Percentiles rank a stretch among this genome's conserved stretches.
These are phyloP conservation scores for Plasmodium knowlesi DNA, from an alignment of 169 alveolate genomes.

Conservation along the genomic window DNA sequence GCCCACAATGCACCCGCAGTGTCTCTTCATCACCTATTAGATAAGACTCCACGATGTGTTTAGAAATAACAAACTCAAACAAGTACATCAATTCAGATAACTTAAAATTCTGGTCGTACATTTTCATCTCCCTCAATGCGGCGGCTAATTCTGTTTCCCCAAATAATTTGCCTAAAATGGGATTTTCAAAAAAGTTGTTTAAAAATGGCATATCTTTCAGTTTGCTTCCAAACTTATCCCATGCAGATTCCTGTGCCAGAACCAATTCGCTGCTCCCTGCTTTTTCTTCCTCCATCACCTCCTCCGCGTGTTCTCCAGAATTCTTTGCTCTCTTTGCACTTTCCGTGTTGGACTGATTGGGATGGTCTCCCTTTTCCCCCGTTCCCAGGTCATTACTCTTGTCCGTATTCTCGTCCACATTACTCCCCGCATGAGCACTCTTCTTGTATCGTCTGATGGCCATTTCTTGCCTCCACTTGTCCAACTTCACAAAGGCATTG, in stretches of 20 bases:
- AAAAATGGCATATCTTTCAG: slow-evolving; percentile 92
- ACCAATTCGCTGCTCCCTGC: slow-evolving; percentile 76
- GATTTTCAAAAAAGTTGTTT: slow-evolving; percentile 89
- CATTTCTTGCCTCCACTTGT: slow-evolving; percentile 82
- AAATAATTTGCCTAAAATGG: slow-evolving; percentile 86
- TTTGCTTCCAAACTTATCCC: slow-evolving; percentile 90
- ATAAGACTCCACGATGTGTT: slow-evolving; percentile 89
- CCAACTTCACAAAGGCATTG: slow-evolving; percentile 41
- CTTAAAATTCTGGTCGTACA: slow-evolving; percentile 88
- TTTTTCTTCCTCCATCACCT: slow-evolving; percentile 7
- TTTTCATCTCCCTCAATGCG: slow-evolving; percentile 91
- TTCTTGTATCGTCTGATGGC: slow-evolving; percentile 78
- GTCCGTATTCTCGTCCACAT: too few species aligned
- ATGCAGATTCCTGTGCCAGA: slow-evolving; percentile 84
- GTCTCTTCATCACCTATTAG: slow-evolving; percentile 88
- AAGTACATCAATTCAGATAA: slow-evolving; percentile 86
- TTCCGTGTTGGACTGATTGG: neutral
- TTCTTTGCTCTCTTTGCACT: neutral
- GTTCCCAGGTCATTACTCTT: neutral
- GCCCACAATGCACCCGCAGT: slow-evolving; percentile 90
- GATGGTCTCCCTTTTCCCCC: neutral
- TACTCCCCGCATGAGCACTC: slow-evolving; percentile 39
- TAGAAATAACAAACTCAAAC: slow-evolving; percentile 90
- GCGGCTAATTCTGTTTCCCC: slow-evolving; percentile 90
- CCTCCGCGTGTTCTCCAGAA: neutral